Evolutionary conservation across 805 yeast genomes (phyloP).

Genomic region (Cyberlindnera euphorbiiphila): DNA sequence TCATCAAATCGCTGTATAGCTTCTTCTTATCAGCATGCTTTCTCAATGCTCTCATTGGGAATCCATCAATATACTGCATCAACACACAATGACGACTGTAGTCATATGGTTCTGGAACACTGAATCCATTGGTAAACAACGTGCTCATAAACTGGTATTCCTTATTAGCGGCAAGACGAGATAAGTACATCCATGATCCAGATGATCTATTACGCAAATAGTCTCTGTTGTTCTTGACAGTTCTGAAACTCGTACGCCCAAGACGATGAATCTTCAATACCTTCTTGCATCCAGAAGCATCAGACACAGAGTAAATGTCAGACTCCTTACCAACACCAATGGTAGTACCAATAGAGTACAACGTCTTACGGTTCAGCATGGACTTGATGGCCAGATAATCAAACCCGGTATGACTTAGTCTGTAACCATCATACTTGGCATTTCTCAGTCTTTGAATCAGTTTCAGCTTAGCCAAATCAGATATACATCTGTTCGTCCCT

Average conservation of each 20-base stretch:
- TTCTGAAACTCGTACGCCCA: slow-evolving; percentile 90
- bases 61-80: slow-evolving; percentile 90
- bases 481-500: slow-evolving; percentile 71
- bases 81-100: slow-evolving; percentile 86
- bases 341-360: slow-evolving; percentile 77
- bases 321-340: slow-evolving; percentile 98
- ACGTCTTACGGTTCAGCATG: slow-evolving; percentile 66
- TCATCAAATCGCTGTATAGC: slow-evolving; percentile 83
- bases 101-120: slow-evolving; percentile 87
- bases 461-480: slow-evolving; percentile 83
- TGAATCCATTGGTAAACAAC: slow-evolving; percentile 68
- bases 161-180: slow-evolving; percentile 85
- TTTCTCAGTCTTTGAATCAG: slow-evolving; percentile 76
- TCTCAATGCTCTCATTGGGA: slow-evolving; percentile 79
- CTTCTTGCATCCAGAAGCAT: slow-evolving; percentile 55
- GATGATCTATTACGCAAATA: slow-evolving; percentile 71
- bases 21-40: slow-evolving; percentile 65
- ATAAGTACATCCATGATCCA: slow-evolving; percentile 88
- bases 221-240: slow-evolving; percentile 92
- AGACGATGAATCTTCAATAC: slow-evolving; percentile 89
- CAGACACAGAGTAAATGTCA: slow-evolving; percentile 83
- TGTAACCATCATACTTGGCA: slow-evolving; percentile 93
- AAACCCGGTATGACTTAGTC: slow-evolving; percentile 82
- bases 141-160: slow-evolving; percentile 87
- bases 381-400: slow-evolving; percentile 90